Conservation (phyloP, 2,329 filamentous ascomycete genomes). For the Pseudofabraea citricarpa region DNA sequence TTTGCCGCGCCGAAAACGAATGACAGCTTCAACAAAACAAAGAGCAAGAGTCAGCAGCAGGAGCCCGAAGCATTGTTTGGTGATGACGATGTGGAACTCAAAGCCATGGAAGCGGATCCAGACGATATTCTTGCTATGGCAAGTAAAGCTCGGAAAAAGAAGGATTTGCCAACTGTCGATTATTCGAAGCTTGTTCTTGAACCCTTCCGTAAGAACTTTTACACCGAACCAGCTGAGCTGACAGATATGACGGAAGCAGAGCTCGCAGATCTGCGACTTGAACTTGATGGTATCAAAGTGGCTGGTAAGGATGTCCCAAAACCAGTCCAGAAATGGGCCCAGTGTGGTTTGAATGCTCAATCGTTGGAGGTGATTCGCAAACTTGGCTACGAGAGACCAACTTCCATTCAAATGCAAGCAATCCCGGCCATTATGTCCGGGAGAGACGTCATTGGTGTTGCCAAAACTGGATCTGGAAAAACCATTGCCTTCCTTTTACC, state of each 20-base stretch:
- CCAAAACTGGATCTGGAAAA: slow-evolving; percentile 97
- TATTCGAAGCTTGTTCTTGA: slow-evolving; percentile 83
- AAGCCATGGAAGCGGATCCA: slow-evolving; percentile 57
- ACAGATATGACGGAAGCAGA: slow-evolving; percentile 80
- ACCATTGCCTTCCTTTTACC: slow-evolving; percentile 92
- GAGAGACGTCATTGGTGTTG: slow-evolving; percentile 90
- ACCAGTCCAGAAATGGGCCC: slow-evolving; percentile 93
- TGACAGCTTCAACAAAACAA: slow-evolving; percentile 22
- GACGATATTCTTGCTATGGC: slow-evolving; percentile 61
- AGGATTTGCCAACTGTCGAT: slow-evolving; percentile 84
- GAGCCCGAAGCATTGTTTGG: slow-evolving; percentile 84
- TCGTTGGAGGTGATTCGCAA: slow-evolving; percentile 80
- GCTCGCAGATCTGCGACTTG: slow-evolving; percentile 72
- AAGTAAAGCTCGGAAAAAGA: slow-evolving; percentile 71
- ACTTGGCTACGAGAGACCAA: slow-evolving; percentile 82
- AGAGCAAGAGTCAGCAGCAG: slow-evolving; percentile 46
- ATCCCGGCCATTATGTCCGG: slow-evolving; percentile 95
- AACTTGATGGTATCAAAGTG: slow-evolving; percentile 94
- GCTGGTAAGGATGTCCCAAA: slow-evolving; percentile 84
- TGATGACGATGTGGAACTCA: slow-evolving; percentile 69
- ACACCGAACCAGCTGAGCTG: slow-evolving; percentile 83
- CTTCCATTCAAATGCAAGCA: slow-evolving; percentile 91
- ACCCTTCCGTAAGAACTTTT: slow-evolving; percentile 89
- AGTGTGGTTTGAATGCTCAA: slow-evolving; percentile 84
- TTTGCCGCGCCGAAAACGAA: slow-evolving; percentile 34